These are phyloP conservation scores for Asterochloris erici DNA, from an alignment of 139 green algal species.

Conservation along the genomic window DNA sequence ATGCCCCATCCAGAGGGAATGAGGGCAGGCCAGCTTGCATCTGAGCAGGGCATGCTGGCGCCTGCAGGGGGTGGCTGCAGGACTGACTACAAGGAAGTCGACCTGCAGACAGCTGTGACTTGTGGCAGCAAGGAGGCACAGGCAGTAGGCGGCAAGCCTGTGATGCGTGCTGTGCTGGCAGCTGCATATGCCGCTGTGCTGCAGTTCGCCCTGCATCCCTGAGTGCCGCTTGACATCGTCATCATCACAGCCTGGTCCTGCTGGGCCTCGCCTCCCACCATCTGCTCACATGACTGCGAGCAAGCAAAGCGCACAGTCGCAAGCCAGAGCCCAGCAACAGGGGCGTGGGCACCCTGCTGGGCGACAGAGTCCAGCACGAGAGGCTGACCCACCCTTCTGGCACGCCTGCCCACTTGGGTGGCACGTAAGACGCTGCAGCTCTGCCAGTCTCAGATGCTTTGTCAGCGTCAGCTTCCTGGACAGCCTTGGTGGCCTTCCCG, in stretches of 20 bases:
- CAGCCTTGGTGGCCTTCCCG: background rate
- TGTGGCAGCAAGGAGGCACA: no score
- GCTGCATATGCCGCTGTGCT: no score
- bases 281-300: background rate
- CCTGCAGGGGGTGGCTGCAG: background rate
- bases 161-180: no score
- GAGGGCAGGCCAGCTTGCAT: background rate
- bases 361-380: background rate
- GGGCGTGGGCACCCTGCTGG: background rate
- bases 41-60: background rate
- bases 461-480: background rate
- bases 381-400: slow-evolving; percentile 44
- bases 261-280: background rate
- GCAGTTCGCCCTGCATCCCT: background rate
- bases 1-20: background rate
- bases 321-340: background rate
- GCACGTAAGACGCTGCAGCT: slow-evolving; percentile 31
- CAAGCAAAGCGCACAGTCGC: background rate
- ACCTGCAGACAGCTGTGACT: background rate
- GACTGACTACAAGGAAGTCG: background rate
- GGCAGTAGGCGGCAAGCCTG: no score
- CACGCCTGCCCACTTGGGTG: slow-evolving; percentile 53
- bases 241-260: background rate
- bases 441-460: background rate
- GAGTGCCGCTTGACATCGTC: background rate